Percentiles rank a stretch among this genome's conserved stretches.
These are phyloP conservation scores for Aspergillus bombycis DNA, from an alignment of 2,329 filamentous ascomycete genomes.

Conservation along the genomic window DNA sequence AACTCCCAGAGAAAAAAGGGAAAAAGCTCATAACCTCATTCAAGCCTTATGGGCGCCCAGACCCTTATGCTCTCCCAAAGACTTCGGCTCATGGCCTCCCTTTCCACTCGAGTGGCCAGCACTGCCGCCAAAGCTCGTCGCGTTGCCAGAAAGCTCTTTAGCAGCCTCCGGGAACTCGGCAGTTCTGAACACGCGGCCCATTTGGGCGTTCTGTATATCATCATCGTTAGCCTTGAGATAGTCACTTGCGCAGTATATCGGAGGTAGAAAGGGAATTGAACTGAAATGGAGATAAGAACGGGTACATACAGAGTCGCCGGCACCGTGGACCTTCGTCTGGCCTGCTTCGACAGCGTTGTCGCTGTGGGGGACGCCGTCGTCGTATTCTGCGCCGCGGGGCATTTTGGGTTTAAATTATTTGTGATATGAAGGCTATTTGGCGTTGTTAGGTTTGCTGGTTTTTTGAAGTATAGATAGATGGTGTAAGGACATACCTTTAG, in stretches of 20 bases:
- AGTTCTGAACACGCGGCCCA: conserved; percentile 36
- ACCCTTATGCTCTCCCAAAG: conserved; percentile 40
- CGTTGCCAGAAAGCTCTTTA: conserved; percentile 24
- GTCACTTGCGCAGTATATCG: no score
- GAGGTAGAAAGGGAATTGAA: no score
- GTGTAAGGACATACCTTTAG: no score
- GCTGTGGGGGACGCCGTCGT: conserved; percentile 40
- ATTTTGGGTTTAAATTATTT: conserved; percentile 22
- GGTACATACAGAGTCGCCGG: conserved; percentile 32
- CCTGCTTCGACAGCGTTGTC: conserved; percentile 44
- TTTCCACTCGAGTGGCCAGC: conserved; percentile 38
- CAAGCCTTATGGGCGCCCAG: conserved; percentile 26
- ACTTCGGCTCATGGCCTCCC: conserved; percentile 41
- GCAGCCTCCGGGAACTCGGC: conserved; percentile 40
- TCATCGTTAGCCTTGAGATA: neutral
- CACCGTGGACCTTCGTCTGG: conserved; percentile 39
- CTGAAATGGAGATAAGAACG: neutral
- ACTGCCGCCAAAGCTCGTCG: conserved; percentile 29
- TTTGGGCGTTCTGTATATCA: conserved; percentile 27
- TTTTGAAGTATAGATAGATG: no score
- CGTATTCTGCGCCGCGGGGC: conserved; percentile 46
- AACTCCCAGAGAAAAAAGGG: neutral
- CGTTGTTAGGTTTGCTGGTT: no score
- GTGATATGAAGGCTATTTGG: neutral
- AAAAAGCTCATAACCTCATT: neutral